phyloP scores from a whole-genome alignment of 306 rosid species.

The Sicyos baderoa region DNA sequence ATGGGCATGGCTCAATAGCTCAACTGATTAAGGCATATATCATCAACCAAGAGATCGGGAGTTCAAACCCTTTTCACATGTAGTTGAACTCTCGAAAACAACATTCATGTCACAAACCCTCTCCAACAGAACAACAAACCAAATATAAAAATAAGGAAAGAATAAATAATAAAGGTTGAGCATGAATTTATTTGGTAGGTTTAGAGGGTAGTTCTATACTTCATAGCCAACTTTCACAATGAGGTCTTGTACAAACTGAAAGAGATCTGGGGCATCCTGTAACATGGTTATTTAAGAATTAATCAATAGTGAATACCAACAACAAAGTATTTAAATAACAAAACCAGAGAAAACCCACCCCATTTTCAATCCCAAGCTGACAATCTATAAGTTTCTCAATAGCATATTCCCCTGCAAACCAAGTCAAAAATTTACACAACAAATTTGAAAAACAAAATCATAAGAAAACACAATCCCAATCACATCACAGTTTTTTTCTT shows the following conservation, averaged over 20 bases:
- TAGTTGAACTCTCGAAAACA: background rate
- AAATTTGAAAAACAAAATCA: background rate
- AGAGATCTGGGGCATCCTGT: constrained; percentile 73
- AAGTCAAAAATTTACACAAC: constrained; percentile 15
- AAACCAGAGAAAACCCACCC: constrained; percentile 36
- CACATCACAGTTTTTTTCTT: background rate
- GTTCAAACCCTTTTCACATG: background rate
- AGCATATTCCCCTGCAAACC: constrained; percentile 61
- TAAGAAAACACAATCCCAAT: background rate
- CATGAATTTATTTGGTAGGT: constrained; percentile 15
- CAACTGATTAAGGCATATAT: background rate
- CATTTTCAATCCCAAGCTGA: constrained; percentile 43
- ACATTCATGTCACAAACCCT: background rate
- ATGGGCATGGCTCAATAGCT: background rate
- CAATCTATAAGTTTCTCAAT: constrained; percentile 59
- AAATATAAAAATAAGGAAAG: background rate
- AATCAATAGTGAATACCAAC: background rate
- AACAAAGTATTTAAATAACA: background rate
- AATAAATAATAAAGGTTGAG: background rate
- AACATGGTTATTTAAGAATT: constrained; percentile 25
- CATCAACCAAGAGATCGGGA: background rate
- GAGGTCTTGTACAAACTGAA: constrained; percentile 51
- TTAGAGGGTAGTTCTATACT: constrained; percentile 48
- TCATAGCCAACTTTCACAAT: constrained; percentile 65
- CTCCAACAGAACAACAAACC: background rate